Conservation (phyloP, 495 filamentous ascomycete species). For the Cryomyces minteri region DNA sequence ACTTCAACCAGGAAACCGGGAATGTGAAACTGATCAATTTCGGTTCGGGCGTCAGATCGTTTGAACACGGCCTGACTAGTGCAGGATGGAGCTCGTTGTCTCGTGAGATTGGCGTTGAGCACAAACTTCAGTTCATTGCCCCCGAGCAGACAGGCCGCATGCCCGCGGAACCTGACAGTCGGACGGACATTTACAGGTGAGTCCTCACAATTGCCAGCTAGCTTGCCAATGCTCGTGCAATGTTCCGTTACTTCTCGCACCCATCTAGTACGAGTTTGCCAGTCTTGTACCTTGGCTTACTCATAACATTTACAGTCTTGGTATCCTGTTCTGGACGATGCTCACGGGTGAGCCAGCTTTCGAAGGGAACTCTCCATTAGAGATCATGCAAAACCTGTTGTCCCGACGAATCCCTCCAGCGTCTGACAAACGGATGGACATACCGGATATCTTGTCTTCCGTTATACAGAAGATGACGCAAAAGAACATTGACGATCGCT, state of each 20-base stretch:
- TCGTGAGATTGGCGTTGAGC: conserved; percentile 59
- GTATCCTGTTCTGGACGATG: conserved; percentile 72
- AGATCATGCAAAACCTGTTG: conserved; percentile 76
- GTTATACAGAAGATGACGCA: conserved; percentile 84
- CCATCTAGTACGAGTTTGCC: too few relatives aligned
- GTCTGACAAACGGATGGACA: conserved; percentile 52
- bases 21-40: conserved; percentile 65
- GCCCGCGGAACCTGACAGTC: conserved; percentile 71
- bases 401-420: conserved; percentile 55
- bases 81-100: conserved; percentile 69
- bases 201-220: too few relatives aligned
- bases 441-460: conserved; percentile 59
- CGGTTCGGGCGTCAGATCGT: conserved; percentile 65
- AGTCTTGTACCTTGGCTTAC: too few relatives aligned
- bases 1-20: conserved; percentile 48
- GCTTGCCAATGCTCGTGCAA: too few relatives aligned
- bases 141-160: conserved; percentile 85
- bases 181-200: conserved; percentile 61
- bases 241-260: too few relatives aligned
- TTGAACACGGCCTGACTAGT: conserved; percentile 72
- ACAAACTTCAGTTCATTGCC: conserved; percentile 74
- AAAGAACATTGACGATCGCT: conserved; percentile 66
- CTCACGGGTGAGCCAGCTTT: conserved; percentile 63
- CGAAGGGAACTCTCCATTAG: conserved; percentile 56
- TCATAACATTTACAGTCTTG: conserved; percentile 31